Conservation (phyloP, 1,139 yeast species). For the Taphrina flavorubra region DNA sequence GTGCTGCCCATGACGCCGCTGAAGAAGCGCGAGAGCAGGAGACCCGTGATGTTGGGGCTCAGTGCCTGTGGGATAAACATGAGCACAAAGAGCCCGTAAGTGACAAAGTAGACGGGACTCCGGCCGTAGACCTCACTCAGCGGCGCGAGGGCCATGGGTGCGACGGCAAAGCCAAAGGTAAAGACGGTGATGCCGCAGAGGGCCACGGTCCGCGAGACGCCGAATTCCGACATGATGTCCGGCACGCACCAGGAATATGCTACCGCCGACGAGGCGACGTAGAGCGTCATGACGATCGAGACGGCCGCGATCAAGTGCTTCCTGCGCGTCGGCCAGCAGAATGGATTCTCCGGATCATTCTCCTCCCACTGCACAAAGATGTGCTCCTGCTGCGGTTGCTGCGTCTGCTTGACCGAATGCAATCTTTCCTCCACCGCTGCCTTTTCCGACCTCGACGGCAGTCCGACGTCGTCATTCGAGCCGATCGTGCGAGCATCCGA, state of each 20-base stretch:
- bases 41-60: slow-evolving; percentile 60
- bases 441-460: background rate
- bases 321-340: slow-evolving; percentile 36
- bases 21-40: slow-evolving; percentile 62
- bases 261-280: slow-evolving; percentile 34
- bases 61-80: slow-evolving; percentile 68
- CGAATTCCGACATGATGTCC: slow-evolving; percentile 26
- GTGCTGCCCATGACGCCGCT: slow-evolving; percentile 84
- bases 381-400: background rate
- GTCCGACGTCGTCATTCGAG: slow-evolving; percentile 10
- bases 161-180: slow-evolving; percentile 54
- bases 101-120: slow-evolving; percentile 65
- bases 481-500: background rate
- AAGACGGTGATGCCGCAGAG: slow-evolving; percentile 36
- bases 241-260: slow-evolving; percentile 30
- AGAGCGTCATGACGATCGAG: slow-evolving; percentile 24
- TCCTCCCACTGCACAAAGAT: slow-evolving; percentile 40
- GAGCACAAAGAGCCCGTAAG: slow-evolving; percentile 60
- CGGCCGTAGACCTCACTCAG: slow-evolving; percentile 70
- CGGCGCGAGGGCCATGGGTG: slow-evolving; percentile 76
- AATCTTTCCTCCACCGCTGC: background rate
- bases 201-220: slow-evolving; percentile 39
- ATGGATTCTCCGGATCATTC: slow-evolving; percentile 38
- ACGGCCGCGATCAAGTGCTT: slow-evolving; percentile 30
- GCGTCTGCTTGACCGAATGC: too few relatives aligned